Evolutionary conservation across 2,329 filamentous ascomycete genomes (phyloP).

Genomic region (Dothistroma pini): DNA sequence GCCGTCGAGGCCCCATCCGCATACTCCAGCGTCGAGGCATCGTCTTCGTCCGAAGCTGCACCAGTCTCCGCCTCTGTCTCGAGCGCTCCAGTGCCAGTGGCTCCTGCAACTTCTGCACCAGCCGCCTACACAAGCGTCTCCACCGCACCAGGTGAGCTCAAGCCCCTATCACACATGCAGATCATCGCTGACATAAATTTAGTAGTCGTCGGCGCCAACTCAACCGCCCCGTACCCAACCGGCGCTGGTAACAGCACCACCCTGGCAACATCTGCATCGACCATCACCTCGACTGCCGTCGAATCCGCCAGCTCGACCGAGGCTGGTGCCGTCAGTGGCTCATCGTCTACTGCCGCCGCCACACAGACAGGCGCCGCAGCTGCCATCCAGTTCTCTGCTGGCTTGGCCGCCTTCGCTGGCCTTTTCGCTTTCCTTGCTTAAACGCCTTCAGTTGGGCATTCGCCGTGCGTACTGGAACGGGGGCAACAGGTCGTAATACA

Average conservation of each 20-base stretch:
- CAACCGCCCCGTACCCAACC: conserved; percentile 1
- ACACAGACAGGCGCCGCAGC: background rate
- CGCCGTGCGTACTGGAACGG: background rate
- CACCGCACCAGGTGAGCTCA: background rate
- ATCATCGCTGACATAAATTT: background rate
- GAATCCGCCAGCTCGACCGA: conserved; percentile 1
- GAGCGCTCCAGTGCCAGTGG: background rate
- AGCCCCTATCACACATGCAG: background rate
- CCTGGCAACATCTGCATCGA: background rate
- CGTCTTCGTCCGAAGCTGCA: background rate
- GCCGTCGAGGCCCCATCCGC: background rate
- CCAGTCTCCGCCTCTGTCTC: background rate
- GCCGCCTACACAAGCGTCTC: background rate
- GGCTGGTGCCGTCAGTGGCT: background rate
- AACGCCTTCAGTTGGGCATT: background rate
- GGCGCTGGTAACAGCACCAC: background rate
- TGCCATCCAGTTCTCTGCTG: conserved; percentile 1
- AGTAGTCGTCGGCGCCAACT: conserved; percentile 1
- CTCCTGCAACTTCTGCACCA: background rate
- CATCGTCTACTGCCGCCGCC: background rate
- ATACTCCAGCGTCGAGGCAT: background rate
- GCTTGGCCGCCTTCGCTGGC: background rate
- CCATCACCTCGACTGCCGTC: background rate
- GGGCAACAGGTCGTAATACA: background rate
- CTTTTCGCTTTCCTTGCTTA: conserved; percentile 1